These are phyloP conservation scores for Darksidea phi DNA, from an alignment of 495 filamentous ascomycete genomes.

Conservation along the genomic window DNA sequence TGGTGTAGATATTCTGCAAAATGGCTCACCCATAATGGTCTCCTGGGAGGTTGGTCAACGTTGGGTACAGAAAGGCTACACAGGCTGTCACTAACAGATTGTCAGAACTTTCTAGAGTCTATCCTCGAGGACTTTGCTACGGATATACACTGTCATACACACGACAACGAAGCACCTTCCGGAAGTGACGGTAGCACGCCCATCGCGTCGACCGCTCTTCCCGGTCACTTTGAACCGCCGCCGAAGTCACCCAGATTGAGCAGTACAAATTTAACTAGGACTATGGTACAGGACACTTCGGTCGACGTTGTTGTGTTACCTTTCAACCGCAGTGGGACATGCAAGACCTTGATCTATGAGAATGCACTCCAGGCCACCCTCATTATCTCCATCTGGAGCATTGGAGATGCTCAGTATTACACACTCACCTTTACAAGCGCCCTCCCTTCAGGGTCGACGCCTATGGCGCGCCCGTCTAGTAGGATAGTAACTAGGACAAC, in stretches of 20 bases:
- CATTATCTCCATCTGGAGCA: constrained; percentile 65
- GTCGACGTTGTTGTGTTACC: constrained; percentile 58
- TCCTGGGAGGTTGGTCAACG: constrained; percentile 43
- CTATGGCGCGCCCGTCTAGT: constrained; percentile 21
- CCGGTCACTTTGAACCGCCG: background rate
- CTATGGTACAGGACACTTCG: constrained; percentile 49
- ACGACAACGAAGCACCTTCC: background rate
- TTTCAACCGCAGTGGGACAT: constrained; percentile 13
- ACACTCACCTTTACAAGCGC: constrained; percentile 64
- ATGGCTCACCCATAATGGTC: constrained; percentile 47
- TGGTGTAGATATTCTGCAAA: constrained; percentile 61
- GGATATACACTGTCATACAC: background rate
- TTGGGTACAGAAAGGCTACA: background rate
- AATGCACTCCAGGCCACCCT: constrained; percentile 58
- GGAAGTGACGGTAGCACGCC: constrained; percentile 27
- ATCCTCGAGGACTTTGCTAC: constrained; percentile 37
- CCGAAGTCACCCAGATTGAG: constrained; percentile 11
- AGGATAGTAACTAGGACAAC: constrained; percentile 35
- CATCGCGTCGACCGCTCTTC: background rate
- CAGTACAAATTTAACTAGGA: constrained; percentile 26
- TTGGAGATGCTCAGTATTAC: constrained; percentile 60
- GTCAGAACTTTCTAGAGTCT: constrained; percentile 37
- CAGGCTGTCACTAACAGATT: background rate
- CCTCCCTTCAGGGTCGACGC: constrained; percentile 36
- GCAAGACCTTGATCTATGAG: constrained; percentile 30